A percentile compares a stretch with the other conserved stretches of the same genome.
Evolutionary conservation across 2,329 filamentous ascomycete species (phyloP).

Genomic region (Eurotiales sp.): DNA sequence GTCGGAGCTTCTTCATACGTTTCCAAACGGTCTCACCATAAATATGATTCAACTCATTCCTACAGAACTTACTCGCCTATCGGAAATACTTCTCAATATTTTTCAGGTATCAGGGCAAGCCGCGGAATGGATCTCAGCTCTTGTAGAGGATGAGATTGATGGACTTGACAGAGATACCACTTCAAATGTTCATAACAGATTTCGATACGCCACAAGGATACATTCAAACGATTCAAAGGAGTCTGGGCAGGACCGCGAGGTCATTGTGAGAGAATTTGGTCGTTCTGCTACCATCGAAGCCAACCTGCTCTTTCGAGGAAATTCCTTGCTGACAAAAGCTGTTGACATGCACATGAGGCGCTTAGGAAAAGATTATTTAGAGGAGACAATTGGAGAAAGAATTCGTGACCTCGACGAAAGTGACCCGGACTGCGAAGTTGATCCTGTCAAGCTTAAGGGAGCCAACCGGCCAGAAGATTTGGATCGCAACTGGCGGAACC

Average conservation of each 20-base stretch:
- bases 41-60: conserved; percentile 79
- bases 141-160: conserved; percentile 97
- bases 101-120: conserved; percentile 87
- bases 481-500: conserved; percentile 74
- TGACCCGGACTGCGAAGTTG: conserved; percentile 91
- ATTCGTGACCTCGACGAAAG: conserved; percentile 84
- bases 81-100: conserved; percentile 86
- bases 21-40: conserved; percentile 76
- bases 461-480: conserved; percentile 66
- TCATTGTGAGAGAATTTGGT: conserved; percentile 61
- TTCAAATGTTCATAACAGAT: conserved; percentile 47
- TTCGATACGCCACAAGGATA: conserved; percentile 61
- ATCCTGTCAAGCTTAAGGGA: conserved; percentile 67
- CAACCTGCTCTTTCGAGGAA: conserved; percentile 91
- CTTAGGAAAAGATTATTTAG: conserved; percentile 86
- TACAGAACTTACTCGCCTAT: conserved; percentile 71
- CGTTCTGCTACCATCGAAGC: conserved; percentile 71
- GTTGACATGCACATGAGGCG: conserved; percentile 95
- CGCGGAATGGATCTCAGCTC: conserved; percentile 82
- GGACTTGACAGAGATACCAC: conserved; percentile 79
- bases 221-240: conserved; percentile 60
- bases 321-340: conserved; percentile 87
- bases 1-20: conserved; percentile 78
- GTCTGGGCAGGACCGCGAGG: conserved; percentile 53
- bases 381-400: conserved; percentile 80